A percentile compares a stretch with the other conserved stretches of the same genome.
phyloP scores from a whole-genome alignment of 306 rosid species.

The Bauhinia variegata region DNA sequence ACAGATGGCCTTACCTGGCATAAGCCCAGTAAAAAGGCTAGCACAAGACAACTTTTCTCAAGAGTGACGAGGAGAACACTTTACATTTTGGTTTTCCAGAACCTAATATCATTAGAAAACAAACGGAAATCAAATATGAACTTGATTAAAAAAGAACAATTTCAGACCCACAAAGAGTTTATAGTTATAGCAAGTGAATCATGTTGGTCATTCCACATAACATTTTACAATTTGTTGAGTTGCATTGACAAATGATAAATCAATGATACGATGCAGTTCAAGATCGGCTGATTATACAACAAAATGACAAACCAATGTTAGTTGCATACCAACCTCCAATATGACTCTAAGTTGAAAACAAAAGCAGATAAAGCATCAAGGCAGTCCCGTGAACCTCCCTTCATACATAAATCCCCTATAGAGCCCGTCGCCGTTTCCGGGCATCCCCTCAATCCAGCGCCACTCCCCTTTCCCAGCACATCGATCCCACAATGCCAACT shows the following conservation, averaged over 20 bases:
- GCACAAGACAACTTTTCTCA: not conserved
- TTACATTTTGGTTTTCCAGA: not conserved
- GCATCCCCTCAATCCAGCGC: constrained; percentile 74
- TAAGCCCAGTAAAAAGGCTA: too few relatives aligned
- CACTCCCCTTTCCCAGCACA: constrained; percentile 49
- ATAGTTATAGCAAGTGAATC: constrained; percentile 19
- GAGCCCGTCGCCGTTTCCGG: constrained; percentile 68
- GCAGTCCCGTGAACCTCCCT: constrained; percentile 73
- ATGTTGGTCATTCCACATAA: constrained; percentile 6
- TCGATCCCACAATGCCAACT: constrained; percentile 75
- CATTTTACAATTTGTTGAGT: constrained; percentile 28
- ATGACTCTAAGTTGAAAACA: not conserved
- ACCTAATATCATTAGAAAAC: not conserved
- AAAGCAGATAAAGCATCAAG: constrained; percentile 40
- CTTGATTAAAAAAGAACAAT: not conserved
- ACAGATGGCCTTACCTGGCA: too few relatives aligned
- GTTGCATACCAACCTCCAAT: constrained; percentile 32
- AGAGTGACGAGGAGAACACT: not conserved
- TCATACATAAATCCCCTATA: constrained; percentile 72
- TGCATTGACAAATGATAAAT: constrained; percentile 34
- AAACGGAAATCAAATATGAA: not conserved
- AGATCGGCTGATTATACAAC: constrained; percentile 5
- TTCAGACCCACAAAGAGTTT: not conserved
- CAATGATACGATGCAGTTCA: constrained; percentile 28
- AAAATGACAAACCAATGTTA: not conserved